Evolutionary conservation across 164 flowering plant species (phyloP).

Genomic region (Warburgia ugandensis): DNA sequence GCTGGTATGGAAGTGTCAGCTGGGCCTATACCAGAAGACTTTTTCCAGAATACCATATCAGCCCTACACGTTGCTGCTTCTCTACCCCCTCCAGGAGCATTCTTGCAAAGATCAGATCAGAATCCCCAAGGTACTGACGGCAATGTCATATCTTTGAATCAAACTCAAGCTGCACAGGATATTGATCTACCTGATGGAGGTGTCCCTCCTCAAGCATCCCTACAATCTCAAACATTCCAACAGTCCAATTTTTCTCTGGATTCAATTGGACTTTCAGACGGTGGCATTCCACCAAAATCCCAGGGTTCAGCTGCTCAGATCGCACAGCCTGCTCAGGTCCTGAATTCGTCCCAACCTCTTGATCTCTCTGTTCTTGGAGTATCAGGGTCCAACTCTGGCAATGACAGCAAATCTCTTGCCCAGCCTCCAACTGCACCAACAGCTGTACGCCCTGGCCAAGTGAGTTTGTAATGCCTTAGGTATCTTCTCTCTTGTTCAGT

Average conservation of each 20-base stretch:
- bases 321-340: slow-evolving; percentile 17
- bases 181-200: slow-evolving; percentile 75
- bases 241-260: slow-evolving; percentile 35
- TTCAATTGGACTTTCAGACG: slow-evolving; percentile 79
- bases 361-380: slow-evolving; percentile 84
- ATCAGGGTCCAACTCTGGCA: slow-evolving; percentile 38
- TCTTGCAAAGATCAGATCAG: slow-evolving; percentile 48
- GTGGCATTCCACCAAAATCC: slow-evolving; percentile 87
- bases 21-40: slow-evolving; percentile 95
- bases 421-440: slow-evolving; percentile 52
- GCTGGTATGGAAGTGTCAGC: slow-evolving; percentile 50
- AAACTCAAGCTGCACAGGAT: slow-evolving; percentile 30
- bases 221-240: slow-evolving; percentile 18
- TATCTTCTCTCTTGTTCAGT: neutral
- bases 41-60: slow-evolving; percentile 89
- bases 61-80: slow-evolving; percentile 85
- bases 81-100: slow-evolving; percentile 68
- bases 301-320: slow-evolving; percentile 28
- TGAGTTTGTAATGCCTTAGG: slow-evolving; percentile 13
- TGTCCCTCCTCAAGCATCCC: slow-evolving; percentile 52
- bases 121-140: slow-evolving; percentile 31
- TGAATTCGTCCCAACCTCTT: slow-evolving; percentile 61
- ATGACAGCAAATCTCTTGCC: slow-evolving; percentile 31
- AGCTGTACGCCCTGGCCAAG: slow-evolving; percentile 95
- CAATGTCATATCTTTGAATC: slow-evolving; percentile 28